A percentile compares a stretch with the other conserved stretches of the same genome.
phyloP scores from a whole-genome alignment of 805 yeast species.

The Candida namnaoensis region DNA sequence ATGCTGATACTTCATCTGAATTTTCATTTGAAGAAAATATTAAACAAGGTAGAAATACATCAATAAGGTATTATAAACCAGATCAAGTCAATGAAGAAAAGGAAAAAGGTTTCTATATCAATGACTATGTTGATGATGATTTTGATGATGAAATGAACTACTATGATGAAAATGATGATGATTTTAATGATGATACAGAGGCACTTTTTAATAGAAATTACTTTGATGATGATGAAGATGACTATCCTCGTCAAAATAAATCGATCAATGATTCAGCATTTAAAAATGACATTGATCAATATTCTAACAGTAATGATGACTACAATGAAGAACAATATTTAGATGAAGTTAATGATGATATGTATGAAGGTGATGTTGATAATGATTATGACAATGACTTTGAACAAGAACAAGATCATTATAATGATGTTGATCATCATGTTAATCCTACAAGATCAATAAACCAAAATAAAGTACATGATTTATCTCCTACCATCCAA shows the following conservation, averaged over 20 bases:
- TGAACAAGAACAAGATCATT: no score
- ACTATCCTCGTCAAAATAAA: background rate
- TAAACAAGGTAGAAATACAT: conserved; percentile 40
- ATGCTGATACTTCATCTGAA: conserved; percentile 19
- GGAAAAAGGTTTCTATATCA: conserved; percentile 23
- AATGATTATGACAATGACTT: background rate
- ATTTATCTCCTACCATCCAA: no score
- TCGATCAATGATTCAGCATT: no score
- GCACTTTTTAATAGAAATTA: conserved; percentile 19
- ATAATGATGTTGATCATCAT: no score
- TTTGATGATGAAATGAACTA: conserved; percentile 33
- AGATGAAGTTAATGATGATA: no score
- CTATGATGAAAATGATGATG: conserved; percentile 24
- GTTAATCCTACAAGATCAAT: no score
- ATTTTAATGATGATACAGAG: conserved; percentile 22
- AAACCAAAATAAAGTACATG: no score
- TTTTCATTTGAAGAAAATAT: conserved; percentile 44
- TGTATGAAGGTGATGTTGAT: no score
- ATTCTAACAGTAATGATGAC: no score
- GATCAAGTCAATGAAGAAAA: conserved; percentile 13
- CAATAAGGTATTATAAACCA: conserved; percentile 42
- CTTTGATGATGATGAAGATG: conserved; percentile 17
- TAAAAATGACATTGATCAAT: no score
- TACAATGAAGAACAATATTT: no score
- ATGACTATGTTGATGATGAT: conserved; percentile 31